Base-by-base conservation (phyloP, 495 filamentous ascomycete genomes). In the Pyrenula massariospora region DNA sequence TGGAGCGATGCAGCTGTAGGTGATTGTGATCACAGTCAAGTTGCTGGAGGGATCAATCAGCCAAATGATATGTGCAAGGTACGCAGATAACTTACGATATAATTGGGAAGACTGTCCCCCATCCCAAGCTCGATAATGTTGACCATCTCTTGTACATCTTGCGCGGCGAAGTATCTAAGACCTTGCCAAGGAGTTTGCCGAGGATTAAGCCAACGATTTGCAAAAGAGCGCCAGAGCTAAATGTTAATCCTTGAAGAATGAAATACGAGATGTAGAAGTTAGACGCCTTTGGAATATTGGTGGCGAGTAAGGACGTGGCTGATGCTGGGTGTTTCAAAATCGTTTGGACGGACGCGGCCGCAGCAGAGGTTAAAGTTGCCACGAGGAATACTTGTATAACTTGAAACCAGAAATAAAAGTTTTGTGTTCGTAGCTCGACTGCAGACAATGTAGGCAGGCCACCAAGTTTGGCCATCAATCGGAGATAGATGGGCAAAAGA, bases 241-340 rank as follows among this genome's bases (percentile, higher is more conserved):
- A 81, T n/a, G 85, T 86, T 57, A 98, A 71, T 52, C 93, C 93
- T 69, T 96, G 91, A 24, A 98, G 77, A 62, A 96, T 85, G 65
- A 98, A 92, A 73, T 95, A 98, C 0, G 87, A 86, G 54, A 97
- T 86, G 71, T 95, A 98, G 70, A 98, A 91, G 72, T 94, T 96
- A 60, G 90, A 91, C 2, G 88, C 81, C 54, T 76, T 82, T 10
- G 93, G 93, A 11, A 97, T 71, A 57, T 87, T 86, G 15, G 73
- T 61, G 12, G 93, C 85, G 11, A 98, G 78, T 54, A 96, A 70
- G 3, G 56, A 71, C 0, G 88, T 73, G 23, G 78, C 84, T 8
- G 63, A 67, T 2, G 65, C 60, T 5, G 93, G 94, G 2, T 88
- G 59, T 0, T 82, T 24, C 48, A 80, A 73, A 59, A 97, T 91